Base-by-base conservation (phyloP, 2,329 filamentous ascomycete species). In the Cladobotryum mycophilum region DNA sequence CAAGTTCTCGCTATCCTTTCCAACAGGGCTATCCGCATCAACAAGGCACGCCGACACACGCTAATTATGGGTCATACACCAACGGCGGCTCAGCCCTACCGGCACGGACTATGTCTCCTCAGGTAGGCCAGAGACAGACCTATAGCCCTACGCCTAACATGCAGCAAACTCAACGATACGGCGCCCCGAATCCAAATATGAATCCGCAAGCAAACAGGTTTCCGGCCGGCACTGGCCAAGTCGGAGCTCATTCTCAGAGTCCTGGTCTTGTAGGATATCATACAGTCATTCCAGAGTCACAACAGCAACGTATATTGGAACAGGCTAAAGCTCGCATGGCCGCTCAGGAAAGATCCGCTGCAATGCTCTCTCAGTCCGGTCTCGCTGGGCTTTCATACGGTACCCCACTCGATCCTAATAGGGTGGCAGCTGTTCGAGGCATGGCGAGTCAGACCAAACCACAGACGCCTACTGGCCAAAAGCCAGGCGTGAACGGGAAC, bases 261-360 rank as follows among this genome's bases (percentile, higher is more conserved):
- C 62, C 67, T 20, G 70, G 69, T 14, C 61, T 71, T 4, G 69
- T 72, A 3, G 74, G 74, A 33, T 77, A 76, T 51, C 72, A 75
- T 43, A 76, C 72, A 5, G 72, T 76, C 43, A 75, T 76, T 59
- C 69, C 71, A 36, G 73, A 76, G 56, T 69, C 70, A 14, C 73
- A 76, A 52, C 75, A 78, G 58, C 72, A 75, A 58, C 71, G 74
- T 48, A 71, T 76, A 43, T 64, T 76, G 60, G 75, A 79, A 47
- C 75, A 78, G 60, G 74, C 76, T 7, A 73, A 75, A 49, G 75
- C 73, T 3, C 64, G 74, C 22, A 70, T 72, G 13, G 72, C 72
- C 14, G 72, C 73, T 0, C 71, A 74, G 46, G 70, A 74, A 54
- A 66, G 70, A 25, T 67, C 67, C 18, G 63, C 64, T 17, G 68